Evolutionary conservation across 192 early-diverging fungal species (phyloP).

Genomic region (Coemansia sp.): DNA sequence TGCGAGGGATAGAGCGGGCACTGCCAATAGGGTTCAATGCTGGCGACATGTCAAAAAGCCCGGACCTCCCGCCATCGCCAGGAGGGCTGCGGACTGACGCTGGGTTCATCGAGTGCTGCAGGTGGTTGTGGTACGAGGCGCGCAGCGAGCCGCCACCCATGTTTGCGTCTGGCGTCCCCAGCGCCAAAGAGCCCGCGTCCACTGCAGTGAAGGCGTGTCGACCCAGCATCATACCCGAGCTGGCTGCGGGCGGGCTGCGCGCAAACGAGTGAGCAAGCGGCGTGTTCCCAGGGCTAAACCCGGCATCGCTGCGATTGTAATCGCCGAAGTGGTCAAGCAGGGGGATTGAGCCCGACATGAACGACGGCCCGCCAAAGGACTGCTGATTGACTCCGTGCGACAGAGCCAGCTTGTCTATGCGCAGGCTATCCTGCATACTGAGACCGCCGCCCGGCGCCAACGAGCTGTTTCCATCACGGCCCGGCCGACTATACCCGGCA

Average conservation of each 20-base stretch:
- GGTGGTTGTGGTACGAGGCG: conserved; percentile 6
- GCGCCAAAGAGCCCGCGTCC: conserved; percentile 3
- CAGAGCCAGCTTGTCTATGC: conserved; percentile 41
- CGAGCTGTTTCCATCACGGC: conserved; percentile 10
- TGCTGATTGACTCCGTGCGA: conserved; percentile 37
- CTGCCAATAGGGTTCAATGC: conserved; percentile 23
- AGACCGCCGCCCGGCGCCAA: conserved; percentile 17
- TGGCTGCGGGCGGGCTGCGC: conserved; percentile 21
- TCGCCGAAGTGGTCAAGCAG: conserved; percentile 43
- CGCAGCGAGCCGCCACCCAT: conserved; percentile 8
- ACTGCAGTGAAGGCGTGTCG: conserved; percentile 45
- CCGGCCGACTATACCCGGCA: conserved; percentile 12
- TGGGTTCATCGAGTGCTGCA: conserved; percentile 11
- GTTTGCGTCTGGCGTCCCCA: conserved; percentile 5
- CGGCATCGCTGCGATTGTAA: conserved; percentile 12
- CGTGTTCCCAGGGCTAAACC: conserved; percentile 22
- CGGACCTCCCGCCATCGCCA: not conserved
- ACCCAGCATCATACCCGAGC: conserved; percentile 22
- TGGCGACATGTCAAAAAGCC: conserved; percentile 25
- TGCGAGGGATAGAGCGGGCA: conserved; percentile 26
- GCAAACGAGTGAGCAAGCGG: conserved; percentile 36
- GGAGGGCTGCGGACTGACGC: conserved; percentile 6
- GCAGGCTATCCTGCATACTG: conserved; percentile 44
- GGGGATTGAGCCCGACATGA: conserved; percentile 42
- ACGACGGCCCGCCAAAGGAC: conserved; percentile 40